These are phyloP conservation scores for Dictyostelium brefeldianum DNA, from an alignment of 78 protist species.

Conservation along the genomic window DNA sequence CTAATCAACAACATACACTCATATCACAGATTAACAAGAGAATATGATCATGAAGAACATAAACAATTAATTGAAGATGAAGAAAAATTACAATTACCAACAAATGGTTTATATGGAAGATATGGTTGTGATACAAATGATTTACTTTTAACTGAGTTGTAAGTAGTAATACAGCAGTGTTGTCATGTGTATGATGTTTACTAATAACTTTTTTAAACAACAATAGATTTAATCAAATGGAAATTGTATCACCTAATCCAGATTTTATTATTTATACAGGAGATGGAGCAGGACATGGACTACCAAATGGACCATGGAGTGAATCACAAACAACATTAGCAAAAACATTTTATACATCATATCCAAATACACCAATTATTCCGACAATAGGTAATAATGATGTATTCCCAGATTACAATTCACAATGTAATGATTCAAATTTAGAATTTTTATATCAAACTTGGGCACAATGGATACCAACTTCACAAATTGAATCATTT, in stretches of 20 bases:
- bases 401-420: constrained; percentile 81
- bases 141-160: constrained; percentile 34
- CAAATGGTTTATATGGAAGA: constrained; percentile 61
- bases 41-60: constrained; percentile 5
- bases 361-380: constrained; percentile 33
- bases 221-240: constrained; percentile 27
- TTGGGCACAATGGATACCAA: constrained; percentile 72
- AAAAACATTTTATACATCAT: neutral
- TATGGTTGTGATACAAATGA: constrained; percentile 77
- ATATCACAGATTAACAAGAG: neutral
- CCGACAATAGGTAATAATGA: constrained; percentile 80
- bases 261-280: constrained; percentile 69
- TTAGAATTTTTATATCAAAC: constrained; percentile 28
- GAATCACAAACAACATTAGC: constrained; percentile 45
- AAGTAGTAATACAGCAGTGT: too few relatives aligned
- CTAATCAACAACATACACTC: neutral
- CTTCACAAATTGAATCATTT: constrained; percentile 18
- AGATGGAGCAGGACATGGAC: constrained; percentile 62
- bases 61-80: neutral
- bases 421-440: constrained; percentile 51
- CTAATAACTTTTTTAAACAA: neutral
- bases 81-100: neutral
- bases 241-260: constrained; percentile 11
- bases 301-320: constrained; percentile 43
- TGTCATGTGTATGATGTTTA: too few relatives aligned